Percentiles rank a stretch among this genome's conserved stretches.
Evolutionary conservation across 768 basidiomycete genomes (phyloP).

Genomic region (Suillus decipiens): DNA sequence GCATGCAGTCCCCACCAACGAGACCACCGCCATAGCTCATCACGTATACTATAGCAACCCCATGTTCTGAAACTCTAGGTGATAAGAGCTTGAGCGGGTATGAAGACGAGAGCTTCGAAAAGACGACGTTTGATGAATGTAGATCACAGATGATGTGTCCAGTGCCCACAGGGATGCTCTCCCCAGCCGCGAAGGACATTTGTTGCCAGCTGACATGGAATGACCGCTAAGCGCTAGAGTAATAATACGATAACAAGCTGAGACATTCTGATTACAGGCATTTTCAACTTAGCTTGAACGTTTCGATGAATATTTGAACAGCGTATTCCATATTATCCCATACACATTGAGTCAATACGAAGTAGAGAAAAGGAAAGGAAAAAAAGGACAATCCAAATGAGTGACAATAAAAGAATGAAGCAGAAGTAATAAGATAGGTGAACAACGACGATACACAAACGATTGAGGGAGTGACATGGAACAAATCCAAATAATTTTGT

Average conservation of each 20-base stretch:
- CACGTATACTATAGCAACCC: slow-evolving; percentile 72
- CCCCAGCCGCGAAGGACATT: slow-evolving; percentile 7
- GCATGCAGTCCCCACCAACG: slow-evolving; percentile 79
- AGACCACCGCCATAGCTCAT: slow-evolving; percentile 92
- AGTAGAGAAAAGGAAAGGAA: slow-evolving; percentile 16
- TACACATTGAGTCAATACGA: slow-evolving; percentile 37
- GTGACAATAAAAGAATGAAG: slow-evolving; percentile 26
- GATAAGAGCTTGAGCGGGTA: slow-evolving; percentile 91
- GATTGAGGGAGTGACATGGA: slow-evolving; percentile 25
- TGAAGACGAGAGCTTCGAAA: slow-evolving; percentile 73
- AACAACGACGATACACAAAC: slow-evolving; percentile 26
- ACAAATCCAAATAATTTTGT: slow-evolving; percentile 24
- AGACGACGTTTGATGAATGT: slow-evolving; percentile 58
- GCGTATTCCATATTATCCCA: slow-evolving; percentile 33
- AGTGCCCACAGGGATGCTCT: slow-evolving; percentile 39
- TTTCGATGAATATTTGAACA: slow-evolving; percentile 26
- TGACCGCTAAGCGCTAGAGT: slow-evolving; percentile 1
- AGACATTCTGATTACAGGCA: not conserved
- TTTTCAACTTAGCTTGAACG: too few relatives aligned
- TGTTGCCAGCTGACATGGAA: slow-evolving; percentile 6
- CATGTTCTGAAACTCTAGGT: slow-evolving; percentile 51
- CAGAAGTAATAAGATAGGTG: slow-evolving; percentile 30
- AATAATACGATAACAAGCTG: not conserved
- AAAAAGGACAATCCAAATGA: slow-evolving; percentile 19
- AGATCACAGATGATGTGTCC: slow-evolving; percentile 58